Conservation (phyloP, 1,284 basidiomycete species). For the Cutaneotrichosporon cavernicola region DNA sequence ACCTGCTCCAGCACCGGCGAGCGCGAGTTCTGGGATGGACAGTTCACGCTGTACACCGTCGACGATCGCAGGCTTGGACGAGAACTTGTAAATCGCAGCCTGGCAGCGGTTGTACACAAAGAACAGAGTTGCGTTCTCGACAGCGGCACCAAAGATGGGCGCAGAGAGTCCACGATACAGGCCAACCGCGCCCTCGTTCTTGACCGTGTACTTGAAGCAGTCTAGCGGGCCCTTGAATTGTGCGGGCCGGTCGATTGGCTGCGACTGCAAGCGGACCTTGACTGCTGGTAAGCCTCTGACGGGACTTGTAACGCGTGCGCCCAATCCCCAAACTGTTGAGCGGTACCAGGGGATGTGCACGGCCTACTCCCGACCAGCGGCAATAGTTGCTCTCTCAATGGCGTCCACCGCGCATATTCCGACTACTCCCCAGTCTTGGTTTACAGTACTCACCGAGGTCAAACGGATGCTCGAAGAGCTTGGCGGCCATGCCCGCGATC, state of each 20-base stretch:
- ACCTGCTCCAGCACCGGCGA: constrained; percentile 80
- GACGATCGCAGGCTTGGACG: constrained; percentile 22
- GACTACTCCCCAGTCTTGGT: no score
- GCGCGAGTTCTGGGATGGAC: constrained; percentile 64
- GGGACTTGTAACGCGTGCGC: no score
- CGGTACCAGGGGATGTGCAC: no score
- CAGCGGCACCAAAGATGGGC: constrained; percentile 84
- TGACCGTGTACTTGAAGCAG: constrained; percentile 74
- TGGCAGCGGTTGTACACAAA: constrained; percentile 82
- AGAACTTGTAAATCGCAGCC: constrained; percentile 58
- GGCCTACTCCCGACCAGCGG: no score
- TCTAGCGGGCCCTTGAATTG: constrained; percentile 76
- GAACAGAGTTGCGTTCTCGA: constrained; percentile 85
- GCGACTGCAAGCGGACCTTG: constrained; percentile 78
- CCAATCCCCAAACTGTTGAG: no score
- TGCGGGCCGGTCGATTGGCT: constrained; percentile 69
- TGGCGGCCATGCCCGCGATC: constrained; percentile 76
- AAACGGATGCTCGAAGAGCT: constrained; percentile 82
- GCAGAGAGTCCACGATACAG: constrained; percentile 82
- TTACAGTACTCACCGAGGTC: constrained; percentile 61
- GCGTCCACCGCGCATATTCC: no score
- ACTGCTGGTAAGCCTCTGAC: constrained; percentile 27
- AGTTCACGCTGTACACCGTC: constrained; percentile 55
- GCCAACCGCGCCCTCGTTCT: constrained; percentile 71
- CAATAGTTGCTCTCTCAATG: no score